phyloP scores from a whole-genome alignment of 305 asterid species.

The Fraxinus ornus region DNA sequence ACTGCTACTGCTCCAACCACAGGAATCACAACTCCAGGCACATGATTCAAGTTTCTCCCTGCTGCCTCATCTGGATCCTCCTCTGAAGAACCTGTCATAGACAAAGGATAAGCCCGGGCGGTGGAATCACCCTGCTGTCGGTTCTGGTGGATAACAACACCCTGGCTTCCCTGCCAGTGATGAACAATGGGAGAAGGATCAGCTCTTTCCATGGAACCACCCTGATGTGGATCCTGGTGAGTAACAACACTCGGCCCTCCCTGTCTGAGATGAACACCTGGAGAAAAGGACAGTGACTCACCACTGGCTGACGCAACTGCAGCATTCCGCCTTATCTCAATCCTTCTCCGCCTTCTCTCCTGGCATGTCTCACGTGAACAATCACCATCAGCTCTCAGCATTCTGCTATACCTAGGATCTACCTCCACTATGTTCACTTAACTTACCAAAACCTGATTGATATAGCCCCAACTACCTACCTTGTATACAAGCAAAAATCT shows the following conservation, averaged over 20 bases:
- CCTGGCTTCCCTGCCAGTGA: not conserved
- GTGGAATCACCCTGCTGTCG: not conserved
- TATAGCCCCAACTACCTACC: not conserved
- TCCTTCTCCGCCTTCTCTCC: conserved; percentile 27
- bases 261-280: not conserved
- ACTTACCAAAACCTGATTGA: not conserved
- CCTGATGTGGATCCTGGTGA: not conserved
- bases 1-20: conserved; percentile 39
- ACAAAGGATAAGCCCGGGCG: not conserved
- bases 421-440: conserved; percentile 19
- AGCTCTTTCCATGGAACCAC: not conserved
- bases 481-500: conserved; percentile 21
- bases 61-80: not conserved
- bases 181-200: conserved; percentile 4
- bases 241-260: not conserved
- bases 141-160: not conserved
- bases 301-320: not conserved
- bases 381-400: not conserved
- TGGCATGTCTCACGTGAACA: conserved; percentile 12
- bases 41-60: not conserved
- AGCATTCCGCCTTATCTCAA: conserved; percentile 22
- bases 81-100: not conserved
- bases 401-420: not conserved
- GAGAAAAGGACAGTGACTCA: not conserved
- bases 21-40: conserved; percentile 10